phyloP scores from a whole-genome alignment of 2,329 filamentous ascomycete species.

The Cadophora sp. region DNA sequence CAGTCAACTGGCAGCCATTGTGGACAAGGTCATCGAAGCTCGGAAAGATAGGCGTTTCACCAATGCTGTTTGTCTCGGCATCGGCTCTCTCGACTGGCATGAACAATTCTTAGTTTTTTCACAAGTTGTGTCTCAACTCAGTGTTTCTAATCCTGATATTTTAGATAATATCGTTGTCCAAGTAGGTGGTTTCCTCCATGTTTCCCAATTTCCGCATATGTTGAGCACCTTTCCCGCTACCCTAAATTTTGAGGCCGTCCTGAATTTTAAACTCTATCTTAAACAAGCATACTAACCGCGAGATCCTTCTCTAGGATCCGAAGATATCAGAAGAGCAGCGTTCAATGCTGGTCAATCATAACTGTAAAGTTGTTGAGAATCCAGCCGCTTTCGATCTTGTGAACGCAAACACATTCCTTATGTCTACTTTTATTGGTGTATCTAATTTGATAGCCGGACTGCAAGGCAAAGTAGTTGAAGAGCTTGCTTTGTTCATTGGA shows the following conservation, averaged over 20 bases:
- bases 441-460: background rate
- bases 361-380: conserved; percentile 10
- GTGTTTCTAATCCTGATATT: background rate
- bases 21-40: conserved; percentile 13
- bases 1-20: conserved; percentile 16
- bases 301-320: background rate
- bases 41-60: conserved; percentile 14
- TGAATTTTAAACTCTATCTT: background rate
- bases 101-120: conserved; percentile 18
- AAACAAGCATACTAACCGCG: background rate
- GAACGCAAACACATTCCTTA: conserved; percentile 12
- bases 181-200: background rate
- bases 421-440: background rate
- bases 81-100: background rate
- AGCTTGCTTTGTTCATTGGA: conserved; percentile 21
- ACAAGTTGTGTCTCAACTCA: conserved; percentile 17
- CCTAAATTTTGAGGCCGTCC: too few relatives aligned
- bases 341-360: conserved; percentile 8
- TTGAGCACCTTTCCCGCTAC: background rate
- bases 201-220: background rate
- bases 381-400: conserved; percentile 7
- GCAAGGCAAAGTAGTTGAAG: background rate
- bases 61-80: conserved; percentile 16
- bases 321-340: background rate
- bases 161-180: conserved; percentile 12